Evolutionary conservation across 805 yeast species (phyloP).

Genomic region (Schwanniomyces occidentalis): DNA sequence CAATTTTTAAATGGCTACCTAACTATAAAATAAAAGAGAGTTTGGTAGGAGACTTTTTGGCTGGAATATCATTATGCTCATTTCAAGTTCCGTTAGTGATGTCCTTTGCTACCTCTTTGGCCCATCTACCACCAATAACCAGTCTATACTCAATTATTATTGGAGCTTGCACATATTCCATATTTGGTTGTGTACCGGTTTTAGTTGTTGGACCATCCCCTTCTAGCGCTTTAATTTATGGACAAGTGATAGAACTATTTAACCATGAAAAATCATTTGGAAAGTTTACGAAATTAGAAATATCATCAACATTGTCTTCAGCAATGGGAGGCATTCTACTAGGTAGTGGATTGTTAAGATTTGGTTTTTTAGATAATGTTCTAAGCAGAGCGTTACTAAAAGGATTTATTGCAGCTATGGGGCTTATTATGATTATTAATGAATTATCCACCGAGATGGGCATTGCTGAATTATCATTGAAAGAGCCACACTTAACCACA

Average conservation of each 20-base stretch:
- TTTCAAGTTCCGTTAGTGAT: conserved; percentile 47
- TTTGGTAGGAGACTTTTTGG: conserved; percentile 29
- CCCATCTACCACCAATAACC: conserved; percentile 77
- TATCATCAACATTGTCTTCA: conserved; percentile 63
- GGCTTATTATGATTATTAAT: conserved; percentile 71
- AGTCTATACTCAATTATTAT: conserved; percentile 77
- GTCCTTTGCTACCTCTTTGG: conserved; percentile 79
- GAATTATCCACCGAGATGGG: conserved; percentile 51
- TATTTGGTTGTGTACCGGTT: conserved; percentile 84
- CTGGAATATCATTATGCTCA: conserved; percentile 33
- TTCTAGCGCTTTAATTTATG: conserved; percentile 79
- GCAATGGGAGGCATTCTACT: conserved; percentile 68
- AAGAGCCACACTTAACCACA: conserved; percentile 23
- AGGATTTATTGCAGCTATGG: conserved; percentile 87
- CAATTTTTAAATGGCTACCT: conserved; percentile 33
- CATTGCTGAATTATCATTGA: conserved; percentile 16
- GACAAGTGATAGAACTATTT: conserved; percentile 62
- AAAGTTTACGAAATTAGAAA: conserved; percentile 47
- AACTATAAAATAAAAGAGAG: conserved; percentile 14
- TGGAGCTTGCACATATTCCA: conserved; percentile 74
- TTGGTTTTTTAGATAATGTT: conserved; percentile 81
- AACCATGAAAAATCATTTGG: conserved; percentile 36
- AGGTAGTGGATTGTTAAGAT: conserved; percentile 66
- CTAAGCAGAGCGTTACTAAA: conserved; percentile 72
- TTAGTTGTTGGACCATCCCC: conserved; percentile 94